Percentiles rank a stretch among this genome's conserved stretches.
Conservation (phyloP, 768 basidiomycete species). For the Lactifluus pinguis region DNA sequence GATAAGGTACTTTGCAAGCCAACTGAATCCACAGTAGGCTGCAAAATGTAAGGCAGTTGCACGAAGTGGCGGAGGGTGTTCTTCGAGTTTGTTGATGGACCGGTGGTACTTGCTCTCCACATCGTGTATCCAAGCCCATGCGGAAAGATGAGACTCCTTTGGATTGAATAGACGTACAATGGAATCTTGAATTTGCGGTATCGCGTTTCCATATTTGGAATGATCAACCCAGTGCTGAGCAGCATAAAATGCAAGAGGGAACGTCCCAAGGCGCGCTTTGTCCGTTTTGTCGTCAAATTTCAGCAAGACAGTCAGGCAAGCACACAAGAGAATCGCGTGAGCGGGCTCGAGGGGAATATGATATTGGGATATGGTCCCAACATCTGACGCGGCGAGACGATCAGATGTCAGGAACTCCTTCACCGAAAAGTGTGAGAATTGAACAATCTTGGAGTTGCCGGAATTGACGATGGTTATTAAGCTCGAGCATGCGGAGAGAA, state of each 20-base stretch:
- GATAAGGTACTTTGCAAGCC: background rate
- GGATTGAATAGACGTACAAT: background rate
- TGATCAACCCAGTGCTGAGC: background rate
- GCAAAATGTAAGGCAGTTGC: background rate
- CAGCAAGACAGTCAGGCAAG: background rate
- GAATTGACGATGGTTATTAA: background rate
- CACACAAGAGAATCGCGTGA: background rate
- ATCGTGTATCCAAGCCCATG: background rate
- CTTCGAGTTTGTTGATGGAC: background rate
- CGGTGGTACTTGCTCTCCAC: background rate
- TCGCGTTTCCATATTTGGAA: background rate
- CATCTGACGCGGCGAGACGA: background rate
- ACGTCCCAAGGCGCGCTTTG: background rate
- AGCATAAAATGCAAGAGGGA: background rate
- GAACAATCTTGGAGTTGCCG: background rate
- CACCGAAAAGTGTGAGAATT: background rate
- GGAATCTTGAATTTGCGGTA: background rate
- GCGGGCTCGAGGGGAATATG: background rate
- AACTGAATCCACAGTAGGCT: background rate
- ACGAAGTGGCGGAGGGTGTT: background rate
- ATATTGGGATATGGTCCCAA: background rate
- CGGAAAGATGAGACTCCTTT: background rate
- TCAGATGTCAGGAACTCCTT: background rate
- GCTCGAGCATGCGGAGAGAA: background rate
- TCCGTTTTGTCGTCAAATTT: background rate